phyloP scores from a whole-genome alignment of 2,329 filamentous ascomycete genomes.

The Dothidotthia symphoricarpi region DNA sequence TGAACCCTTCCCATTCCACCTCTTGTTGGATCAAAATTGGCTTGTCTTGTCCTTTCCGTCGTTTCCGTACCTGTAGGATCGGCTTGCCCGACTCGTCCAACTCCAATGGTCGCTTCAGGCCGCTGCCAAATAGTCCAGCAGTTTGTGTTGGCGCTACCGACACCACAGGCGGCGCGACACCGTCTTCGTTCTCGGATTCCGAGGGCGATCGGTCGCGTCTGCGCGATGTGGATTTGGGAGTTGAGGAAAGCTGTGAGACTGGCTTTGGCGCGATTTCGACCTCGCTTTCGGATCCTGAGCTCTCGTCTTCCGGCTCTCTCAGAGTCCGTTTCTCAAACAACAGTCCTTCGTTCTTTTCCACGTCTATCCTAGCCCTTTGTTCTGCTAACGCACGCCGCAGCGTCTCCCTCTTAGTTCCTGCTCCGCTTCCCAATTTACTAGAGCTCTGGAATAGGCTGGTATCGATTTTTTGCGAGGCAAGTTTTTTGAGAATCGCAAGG shows the following conservation, averaged over 20 bases:
- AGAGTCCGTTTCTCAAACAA: slow-evolving; percentile 50
- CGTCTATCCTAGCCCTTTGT: slow-evolving; percentile 61
- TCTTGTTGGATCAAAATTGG: slow-evolving; percentile 43
- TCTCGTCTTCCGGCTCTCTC: slow-evolving; percentile 23
- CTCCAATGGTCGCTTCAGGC: slow-evolving; percentile 83
- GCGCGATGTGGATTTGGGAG: background rate
- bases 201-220: slow-evolving; percentile 22
- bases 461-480: slow-evolving; percentile 76
- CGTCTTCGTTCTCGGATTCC: slow-evolving; percentile 14
- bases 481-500: slow-evolving; percentile 75
- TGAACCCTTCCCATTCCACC: slow-evolving; percentile 62
- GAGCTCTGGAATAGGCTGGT: slow-evolving; percentile 78
- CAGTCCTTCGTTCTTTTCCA: slow-evolving; percentile 54
- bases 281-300: slow-evolving; percentile 25
- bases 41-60: slow-evolving; percentile 54
- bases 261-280: slow-evolving; percentile 1
- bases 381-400: slow-evolving; percentile 64
- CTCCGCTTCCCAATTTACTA: slow-evolving; percentile 65
- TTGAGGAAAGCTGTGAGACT: background rate
- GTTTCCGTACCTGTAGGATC: slow-evolving; percentile 78
- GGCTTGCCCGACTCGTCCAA: slow-evolving; percentile 76
- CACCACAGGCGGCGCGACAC: slow-evolving; percentile 6
- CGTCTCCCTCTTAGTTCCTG: slow-evolving; percentile 70
- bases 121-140: slow-evolving; percentile 60
- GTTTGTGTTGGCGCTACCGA: slow-evolving; percentile 4